Percentiles rank a stretch among this genome's conserved stretches.
Conservation (phyloP, 805 yeast species). For the Huiozyma sinensis region DNA sequence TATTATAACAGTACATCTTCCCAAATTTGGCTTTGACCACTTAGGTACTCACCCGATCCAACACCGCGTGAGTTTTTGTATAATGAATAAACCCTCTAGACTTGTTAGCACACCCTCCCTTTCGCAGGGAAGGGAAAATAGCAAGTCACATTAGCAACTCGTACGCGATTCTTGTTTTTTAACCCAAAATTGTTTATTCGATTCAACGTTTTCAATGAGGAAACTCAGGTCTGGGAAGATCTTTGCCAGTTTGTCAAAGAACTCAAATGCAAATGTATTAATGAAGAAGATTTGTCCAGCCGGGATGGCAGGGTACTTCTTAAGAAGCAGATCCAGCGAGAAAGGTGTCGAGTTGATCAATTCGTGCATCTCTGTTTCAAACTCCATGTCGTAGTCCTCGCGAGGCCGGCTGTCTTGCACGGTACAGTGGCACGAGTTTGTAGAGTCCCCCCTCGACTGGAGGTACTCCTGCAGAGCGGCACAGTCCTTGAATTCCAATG, state of each 20-base stretch:
- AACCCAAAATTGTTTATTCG: constrained; percentile 50
- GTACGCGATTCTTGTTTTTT: constrained; percentile 1
- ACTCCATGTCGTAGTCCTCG: constrained; percentile 4
- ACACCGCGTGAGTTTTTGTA: background rate
- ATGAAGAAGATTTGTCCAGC: constrained; percentile 78
- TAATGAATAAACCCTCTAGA: too few relatives aligned
- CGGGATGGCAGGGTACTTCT: constrained; percentile 40
- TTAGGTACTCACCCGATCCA: background rate
- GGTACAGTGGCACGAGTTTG: background rate
- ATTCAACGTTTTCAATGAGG: constrained; percentile 41
- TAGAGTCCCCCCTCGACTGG: background rate
- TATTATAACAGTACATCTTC: too few relatives aligned
- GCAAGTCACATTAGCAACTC: background rate
- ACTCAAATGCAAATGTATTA: constrained; percentile 64
- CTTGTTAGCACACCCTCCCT: too few relatives aligned
- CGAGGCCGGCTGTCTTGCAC: background rate
- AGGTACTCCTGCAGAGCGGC: constrained; percentile 34
- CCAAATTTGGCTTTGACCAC: too few relatives aligned
- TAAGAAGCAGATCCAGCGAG: constrained; percentile 32
- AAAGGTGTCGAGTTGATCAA: constrained; percentile 2
- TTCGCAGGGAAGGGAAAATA: background rate
- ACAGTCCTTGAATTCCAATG: constrained; percentile 68
- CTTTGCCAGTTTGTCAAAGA: constrained; percentile 54
- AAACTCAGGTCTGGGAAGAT: constrained; percentile 53
- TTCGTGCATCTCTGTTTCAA: constrained; percentile 4